These are phyloP conservation scores for Lathyrus oleraceus DNA, from an alignment of 306 rosid species.

Conservation along the genomic window DNA sequence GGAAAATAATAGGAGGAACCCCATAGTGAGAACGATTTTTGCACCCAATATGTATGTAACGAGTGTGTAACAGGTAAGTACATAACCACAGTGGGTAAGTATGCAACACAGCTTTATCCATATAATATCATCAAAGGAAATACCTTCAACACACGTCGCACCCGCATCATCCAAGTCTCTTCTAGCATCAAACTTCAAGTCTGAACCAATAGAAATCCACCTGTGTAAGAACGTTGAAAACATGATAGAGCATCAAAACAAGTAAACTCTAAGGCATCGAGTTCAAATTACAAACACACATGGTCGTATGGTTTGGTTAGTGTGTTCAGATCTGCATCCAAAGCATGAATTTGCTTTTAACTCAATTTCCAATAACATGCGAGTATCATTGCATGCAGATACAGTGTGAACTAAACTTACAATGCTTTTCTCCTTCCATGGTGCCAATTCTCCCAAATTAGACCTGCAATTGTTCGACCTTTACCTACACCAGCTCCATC, in stretches of 20 bases:
- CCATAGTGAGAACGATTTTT: neutral
- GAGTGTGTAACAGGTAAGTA: neutral
- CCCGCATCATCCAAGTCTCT: constrained; percentile 97
- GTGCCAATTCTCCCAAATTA: constrained; percentile 98
- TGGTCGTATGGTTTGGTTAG: neutral
- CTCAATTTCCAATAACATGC: constrained; percentile 10
- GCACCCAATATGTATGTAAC: constrained; percentile 5
- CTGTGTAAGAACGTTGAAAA: constrained; percentile 56
- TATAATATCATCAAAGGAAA: constrained; percentile 24
- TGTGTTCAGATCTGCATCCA: constrained; percentile 5
- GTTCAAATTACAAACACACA: constrained; percentile 23
- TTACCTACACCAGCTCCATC: constrained; percentile 99
- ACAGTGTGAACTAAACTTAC: constrained; percentile 58
- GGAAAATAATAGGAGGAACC: neutral
- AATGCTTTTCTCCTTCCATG: constrained; percentile 78
- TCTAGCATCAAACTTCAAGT: constrained; percentile 95
- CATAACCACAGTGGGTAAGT: neutral
- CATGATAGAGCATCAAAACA: constrained; percentile 43
- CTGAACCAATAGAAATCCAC: constrained; percentile 99
- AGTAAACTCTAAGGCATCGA: constrained; percentile 20
- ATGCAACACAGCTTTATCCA: constrained; percentile 16
- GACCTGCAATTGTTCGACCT: constrained; percentile 96
- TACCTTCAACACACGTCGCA: constrained; percentile 76
- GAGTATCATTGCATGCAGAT: constrained; percentile 24
- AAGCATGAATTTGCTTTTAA: constrained; percentile 24